Evolutionary conservation across 192 early-diverging fungal genomes (phyloP), one percentile per base, ranked within the genome.

Genomic region (Lunasporangiospora selenospora): DNA sequence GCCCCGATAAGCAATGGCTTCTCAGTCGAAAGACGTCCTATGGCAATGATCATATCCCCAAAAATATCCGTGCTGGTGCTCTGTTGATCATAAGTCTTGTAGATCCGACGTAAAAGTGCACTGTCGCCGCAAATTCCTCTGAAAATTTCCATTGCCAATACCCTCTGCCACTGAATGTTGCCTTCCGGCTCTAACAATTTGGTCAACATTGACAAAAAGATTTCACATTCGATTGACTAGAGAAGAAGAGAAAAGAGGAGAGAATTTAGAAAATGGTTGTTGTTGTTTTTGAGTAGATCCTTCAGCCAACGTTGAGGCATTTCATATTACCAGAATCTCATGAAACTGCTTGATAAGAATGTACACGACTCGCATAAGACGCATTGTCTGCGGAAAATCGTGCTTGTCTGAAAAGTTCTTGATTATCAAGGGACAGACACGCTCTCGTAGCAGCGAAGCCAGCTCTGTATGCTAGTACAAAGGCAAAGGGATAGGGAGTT

Each of bases 361-460:
- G 60, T 89, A 85, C 7, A 93, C 88, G 0, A 96, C 80, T 24
- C 95, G 85, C 48, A 88, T 92, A 24, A 94, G 70, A 5, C 95
- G 89, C 82, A 97, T 90, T 1, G 84, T 86, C 61, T 90, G 77
- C 3, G 89, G 81, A 65, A 97, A 99, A 21, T 95, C 89, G 21
- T 77, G 75, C 41, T 93, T 90, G n/a, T 95, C 94, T 5, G 95
- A 94, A 63, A 98, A 95, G n/a, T 82, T 88, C 70, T 91, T 90
- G 63, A 98, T 95, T 29, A 97, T 80, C 34, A 94, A 67, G 7
- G 98, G 95, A 48, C 95, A 95, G 26, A 97, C 83, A 3, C 89
- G 83, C 59, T 95, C 93, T 39, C 90, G 82, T 49, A 99, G 62
- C 4, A 94, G 55, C 4, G 77, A 70, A 19, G 80, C 59, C 75